Base-by-base conservation (phyloP, 768 basidiomycete genomes). In the Rhodocollybia butyracea region DNA sequence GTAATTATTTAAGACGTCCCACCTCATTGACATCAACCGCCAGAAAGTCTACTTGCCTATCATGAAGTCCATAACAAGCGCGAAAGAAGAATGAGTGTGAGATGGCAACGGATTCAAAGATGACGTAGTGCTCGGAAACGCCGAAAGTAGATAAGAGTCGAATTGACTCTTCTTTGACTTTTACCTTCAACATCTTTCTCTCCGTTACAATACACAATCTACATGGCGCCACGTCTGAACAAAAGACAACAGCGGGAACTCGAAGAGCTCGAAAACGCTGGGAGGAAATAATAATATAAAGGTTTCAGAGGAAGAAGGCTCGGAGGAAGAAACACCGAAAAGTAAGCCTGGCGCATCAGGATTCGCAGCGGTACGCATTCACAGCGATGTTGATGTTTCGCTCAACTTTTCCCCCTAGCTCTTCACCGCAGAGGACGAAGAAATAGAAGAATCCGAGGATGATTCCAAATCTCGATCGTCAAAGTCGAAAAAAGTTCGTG, bases 181-280 rank as follows among this genome's bases (percentile, higher is more conserved):
- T 36, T 36, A 7, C 34, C 7, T 17, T 17, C 34, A 36, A 7
- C 8, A 36, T 36, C 34, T 17, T 36, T 7, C 34, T 36, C 7
- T 36, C 34, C 17, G 17, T 36, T 7, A 36, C 39, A 5, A 40
- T 17, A 10, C 5, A 5, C 39, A 10, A 40, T 40, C 39, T 17
- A 40, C n/a, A 50, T 50, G 32, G 34, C 48, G 55, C 83, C 88
- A 21, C 78, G 88, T 59, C 70, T 88, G 36, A 94, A 83, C 70
- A 95, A 92, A 70, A 79, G 94, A 46, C 92, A 94, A 68, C 90
- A 94, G 64, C 75, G 93, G 43, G 91, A 93, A 63, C 77, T 85
- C 22, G 91, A 94, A 57, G 91, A 95, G 60, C 80, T 95, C 2
- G 76, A 82, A n/a, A 32, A 79, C 82, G 1, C 76, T 87, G 36